Evolutionary conservation across 306 rosid genomes (phyloP), one percentile per base, ranked within the genome.

Genomic region (Mimosa pudica): DNA sequence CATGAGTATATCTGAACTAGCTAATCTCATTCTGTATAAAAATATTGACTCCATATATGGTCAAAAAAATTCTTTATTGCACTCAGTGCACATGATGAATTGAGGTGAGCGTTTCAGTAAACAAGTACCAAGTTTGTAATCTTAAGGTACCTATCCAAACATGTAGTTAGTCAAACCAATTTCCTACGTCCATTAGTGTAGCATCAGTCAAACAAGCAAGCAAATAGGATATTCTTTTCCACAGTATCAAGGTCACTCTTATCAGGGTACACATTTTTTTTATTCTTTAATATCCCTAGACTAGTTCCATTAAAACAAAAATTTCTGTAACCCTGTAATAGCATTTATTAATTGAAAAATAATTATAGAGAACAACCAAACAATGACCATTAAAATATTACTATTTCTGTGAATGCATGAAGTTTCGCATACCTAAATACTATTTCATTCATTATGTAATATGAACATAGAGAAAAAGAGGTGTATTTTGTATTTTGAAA

Each of bases 91-190:
- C 38, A 32, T 30, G 69, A 64, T 64, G 13, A 80, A 57, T 10
- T 55, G 51, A 66, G 16, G 45, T 24, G 30, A 24, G 30, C 30
- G 57, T 54, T 13, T 47, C 52, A 5, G 24, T 52, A 18, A 11
- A 57, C 84, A 64, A 46, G 17, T 58, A 73, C 73, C 63, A 66
- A 70, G 49, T 42, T 77, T 77, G 73, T 30, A 70, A 79, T 46
- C 41, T 47, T 47, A 48, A 80, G 78, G 72, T 76, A 16, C 24
- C 8, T 54, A 71, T 44, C 72, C 77, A 67, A 71, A n/a, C 10
- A 46, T 80, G 30, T 68, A 66, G 42, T 47, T 49, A 71, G 45
- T 32, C 18, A 71, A 49, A 57, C 70, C 11, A 60, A 70, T 42
- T 61, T 70, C 55, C n/a, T 32, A 71, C 38, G 44, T 33, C 45